phyloP scores from a whole-genome alignment of 176 grass and related monocot genomes.

The Puccinellia tenuiflora region DNA sequence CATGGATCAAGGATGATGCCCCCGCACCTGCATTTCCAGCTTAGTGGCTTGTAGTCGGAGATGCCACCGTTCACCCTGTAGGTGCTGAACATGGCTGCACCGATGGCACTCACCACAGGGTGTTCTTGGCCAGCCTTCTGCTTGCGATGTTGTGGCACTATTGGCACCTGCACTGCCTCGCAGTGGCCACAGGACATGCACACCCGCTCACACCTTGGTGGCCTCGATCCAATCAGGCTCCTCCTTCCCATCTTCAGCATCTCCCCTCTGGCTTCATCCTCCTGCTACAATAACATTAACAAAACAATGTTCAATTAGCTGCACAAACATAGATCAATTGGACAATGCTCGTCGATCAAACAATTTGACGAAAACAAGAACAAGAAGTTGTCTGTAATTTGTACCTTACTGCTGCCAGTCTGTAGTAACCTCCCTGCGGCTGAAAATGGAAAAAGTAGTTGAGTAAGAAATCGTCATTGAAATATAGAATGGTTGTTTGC shows the following conservation, averaged over 20 bases:
- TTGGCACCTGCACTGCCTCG: conserved; percentile 72
- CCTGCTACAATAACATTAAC: background rate
- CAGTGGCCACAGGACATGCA: conserved; percentile 84
- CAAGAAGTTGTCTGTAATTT: background rate
- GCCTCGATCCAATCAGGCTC: conserved; percentile 74
- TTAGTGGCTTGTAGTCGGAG: conserved; percentile 89
- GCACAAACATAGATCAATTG: background rate
- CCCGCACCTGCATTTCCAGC: conserved; percentile 94
- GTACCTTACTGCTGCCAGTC: conserved; percentile 3
- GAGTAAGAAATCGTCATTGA: background rate
- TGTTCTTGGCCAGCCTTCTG: background rate
- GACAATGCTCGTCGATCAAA: background rate
- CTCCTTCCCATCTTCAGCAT: conserved; percentile 22
- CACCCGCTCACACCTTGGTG: conserved; percentile 63
- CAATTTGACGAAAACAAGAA: background rate
- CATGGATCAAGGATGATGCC: conserved; percentile 67
- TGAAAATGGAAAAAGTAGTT: background rate
- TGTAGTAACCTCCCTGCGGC: conserved; percentile 4
- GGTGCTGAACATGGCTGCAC: conserved; percentile 8
- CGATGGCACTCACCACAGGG: background rate
- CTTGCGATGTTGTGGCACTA: conserved; percentile 41
- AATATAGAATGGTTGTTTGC: background rate
- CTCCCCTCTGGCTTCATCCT: background rate
- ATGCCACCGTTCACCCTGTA: conserved; percentile 46
- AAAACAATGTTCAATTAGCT: background rate